Evolutionary conservation across 108 stramenopile species (phyloP).

Genomic region (Cyclotella atomus): DNA sequence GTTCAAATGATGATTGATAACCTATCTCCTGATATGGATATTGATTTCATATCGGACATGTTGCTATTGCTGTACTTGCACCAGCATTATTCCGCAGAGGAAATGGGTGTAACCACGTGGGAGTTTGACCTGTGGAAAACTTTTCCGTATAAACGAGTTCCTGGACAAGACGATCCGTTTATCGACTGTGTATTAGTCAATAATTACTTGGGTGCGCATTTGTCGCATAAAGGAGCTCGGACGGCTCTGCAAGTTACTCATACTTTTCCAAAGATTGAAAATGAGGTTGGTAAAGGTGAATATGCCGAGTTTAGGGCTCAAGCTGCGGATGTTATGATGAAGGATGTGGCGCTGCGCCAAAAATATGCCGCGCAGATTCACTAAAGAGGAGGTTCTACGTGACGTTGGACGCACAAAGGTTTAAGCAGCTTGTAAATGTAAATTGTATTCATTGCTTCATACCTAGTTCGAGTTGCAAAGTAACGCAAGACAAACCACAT

Average conservation of each 20-base stretch:
- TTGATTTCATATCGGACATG: constrained; percentile 6
- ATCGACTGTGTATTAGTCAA: constrained; percentile 6
- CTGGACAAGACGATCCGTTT: not conserved
- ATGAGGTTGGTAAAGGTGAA: not conserved
- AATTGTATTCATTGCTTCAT: no score
- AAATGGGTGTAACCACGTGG: constrained; percentile 6
- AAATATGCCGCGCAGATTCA: no score
- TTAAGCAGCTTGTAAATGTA: no score
- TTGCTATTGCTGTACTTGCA: not conserved
- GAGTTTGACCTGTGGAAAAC: not conserved
- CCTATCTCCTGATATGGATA: not conserved
- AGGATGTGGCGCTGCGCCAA: not conserved
- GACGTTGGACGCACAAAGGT: no score
- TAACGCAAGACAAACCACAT: no score
- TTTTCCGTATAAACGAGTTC: constrained; percentile 12
- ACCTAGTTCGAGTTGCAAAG: no score
- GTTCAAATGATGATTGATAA: constrained; percentile 17
- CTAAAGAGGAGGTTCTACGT: no score
- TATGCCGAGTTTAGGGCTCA: constrained; percentile 9
- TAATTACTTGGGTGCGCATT: not conserved
- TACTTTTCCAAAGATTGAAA: constrained; percentile 8
- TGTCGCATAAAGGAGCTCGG: not conserved
- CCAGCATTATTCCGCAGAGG: constrained; percentile 1
- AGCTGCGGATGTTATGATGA: constrained; percentile 22
- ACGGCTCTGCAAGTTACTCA: not conserved